These are phyloP conservation scores for Cryptococcus sp. DNA, from an alignment of 1,284 basidiomycete species.

Conservation along the genomic window DNA sequence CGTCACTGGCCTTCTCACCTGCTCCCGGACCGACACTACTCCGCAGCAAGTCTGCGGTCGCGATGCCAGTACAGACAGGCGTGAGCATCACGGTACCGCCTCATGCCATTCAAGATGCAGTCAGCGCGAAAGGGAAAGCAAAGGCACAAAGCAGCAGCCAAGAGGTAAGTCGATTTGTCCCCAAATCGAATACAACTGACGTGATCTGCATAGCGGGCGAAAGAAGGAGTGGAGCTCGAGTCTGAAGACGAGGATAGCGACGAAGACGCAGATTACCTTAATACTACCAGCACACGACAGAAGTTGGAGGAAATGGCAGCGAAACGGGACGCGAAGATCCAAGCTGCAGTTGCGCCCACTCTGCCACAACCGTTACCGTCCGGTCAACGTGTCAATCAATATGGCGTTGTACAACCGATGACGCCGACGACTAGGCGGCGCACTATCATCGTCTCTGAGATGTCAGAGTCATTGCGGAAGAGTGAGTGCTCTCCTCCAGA, in stretches of 20 bases:
- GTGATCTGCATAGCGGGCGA: conserved; percentile 2
- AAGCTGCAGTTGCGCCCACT: conserved; percentile 6
- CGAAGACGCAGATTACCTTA: conserved; percentile 42
- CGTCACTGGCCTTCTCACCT: conserved; percentile 29
- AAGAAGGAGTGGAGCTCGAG: conserved; percentile 25
- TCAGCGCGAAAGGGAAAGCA: conserved; percentile 2
- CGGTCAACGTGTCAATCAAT: conserved; percentile 22
- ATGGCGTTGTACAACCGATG: conserved; percentile 37
- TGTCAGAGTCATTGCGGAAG: conserved; percentile 46
- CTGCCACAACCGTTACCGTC: conserved; percentile 12
- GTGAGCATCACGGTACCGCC: conserved; percentile 40
- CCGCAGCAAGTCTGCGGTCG: conserved; percentile 47
- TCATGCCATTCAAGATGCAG: conserved; percentile 7
- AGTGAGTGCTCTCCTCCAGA: conserved; percentile 33
- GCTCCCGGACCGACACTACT: conserved; percentile 29
- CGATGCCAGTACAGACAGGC: conserved; percentile 47
- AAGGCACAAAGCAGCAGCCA: conserved; percentile 14
- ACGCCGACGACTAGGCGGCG: conserved; percentile 44
- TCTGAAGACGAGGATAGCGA: conserved; percentile 38
- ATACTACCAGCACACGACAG: conserved; percentile 36
- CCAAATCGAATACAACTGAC: background rate
- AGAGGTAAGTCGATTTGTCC: conserved; percentile 9
- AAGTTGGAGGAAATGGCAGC: conserved; percentile 41
- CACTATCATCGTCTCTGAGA: conserved; percentile 48
- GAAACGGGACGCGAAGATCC: conserved; percentile 30